These are phyloP conservation scores for Hypomyces perniciosus DNA, from an alignment of 2,329 filamentous ascomycete genomes.

Conservation along the genomic window DNA sequence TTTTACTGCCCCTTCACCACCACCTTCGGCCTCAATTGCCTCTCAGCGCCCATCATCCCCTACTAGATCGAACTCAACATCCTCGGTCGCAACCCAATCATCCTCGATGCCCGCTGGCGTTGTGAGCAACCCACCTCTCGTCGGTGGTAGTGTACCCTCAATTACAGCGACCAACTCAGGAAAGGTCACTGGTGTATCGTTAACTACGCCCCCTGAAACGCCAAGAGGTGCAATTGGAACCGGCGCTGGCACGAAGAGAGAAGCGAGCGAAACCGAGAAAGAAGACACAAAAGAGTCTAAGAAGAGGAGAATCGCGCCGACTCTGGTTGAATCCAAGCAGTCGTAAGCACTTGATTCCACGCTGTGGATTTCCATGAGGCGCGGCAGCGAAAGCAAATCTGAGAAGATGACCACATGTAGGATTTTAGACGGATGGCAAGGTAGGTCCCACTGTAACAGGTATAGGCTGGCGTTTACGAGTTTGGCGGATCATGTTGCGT, in stretches of 20 bases:
- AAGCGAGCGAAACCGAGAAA: constrained; percentile 49
- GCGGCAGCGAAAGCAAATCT: not conserved
- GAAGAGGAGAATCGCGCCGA: constrained; percentile 66
- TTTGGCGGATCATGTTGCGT: constrained; percentile 9
- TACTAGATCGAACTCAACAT: constrained; percentile 77
- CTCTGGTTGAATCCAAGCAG: constrained; percentile 37
- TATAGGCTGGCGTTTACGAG: constrained; percentile 26
- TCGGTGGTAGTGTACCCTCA: constrained; percentile 68
- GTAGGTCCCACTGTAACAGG: constrained; percentile 20
- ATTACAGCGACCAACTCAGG: constrained; percentile 68
- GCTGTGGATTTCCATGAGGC: not conserved
- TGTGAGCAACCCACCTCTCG: constrained; percentile 72
- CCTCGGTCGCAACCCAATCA: constrained; percentile 66
- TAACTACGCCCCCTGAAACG: constrained; percentile 88
- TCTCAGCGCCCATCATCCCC: constrained; percentile 68
- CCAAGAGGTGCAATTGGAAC: constrained; percentile 44
- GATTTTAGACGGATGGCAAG: not conserved
- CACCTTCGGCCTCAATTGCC: constrained; percentile 49
- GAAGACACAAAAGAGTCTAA: constrained; percentile 53
- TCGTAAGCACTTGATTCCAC: too few relatives aligned
- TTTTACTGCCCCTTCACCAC: constrained; percentile 52
- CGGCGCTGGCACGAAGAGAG: constrained; percentile 46
- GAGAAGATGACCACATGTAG: constrained; percentile 2
- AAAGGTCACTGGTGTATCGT: constrained; percentile 58
- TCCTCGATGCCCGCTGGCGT: constrained; percentile 45